phyloP scores from a whole-genome alignment of 257 asterid species.

The Primulina huaijiensis region DNA sequence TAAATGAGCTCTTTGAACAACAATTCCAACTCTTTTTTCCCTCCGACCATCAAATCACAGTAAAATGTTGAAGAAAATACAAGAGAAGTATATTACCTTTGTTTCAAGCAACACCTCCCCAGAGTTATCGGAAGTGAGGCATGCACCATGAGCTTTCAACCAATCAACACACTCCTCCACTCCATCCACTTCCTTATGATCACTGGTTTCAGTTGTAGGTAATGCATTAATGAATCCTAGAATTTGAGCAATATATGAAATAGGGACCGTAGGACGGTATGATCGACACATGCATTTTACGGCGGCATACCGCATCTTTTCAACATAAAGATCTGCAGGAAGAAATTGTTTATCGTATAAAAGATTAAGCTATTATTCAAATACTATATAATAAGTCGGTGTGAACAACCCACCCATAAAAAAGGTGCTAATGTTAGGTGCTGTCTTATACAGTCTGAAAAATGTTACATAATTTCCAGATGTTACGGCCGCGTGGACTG shows the following conservation, averaged over 20 bases:
- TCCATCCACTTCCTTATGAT: constrained; percentile 61
- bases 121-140: constrained; percentile 59
- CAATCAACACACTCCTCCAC: constrained; percentile 89
- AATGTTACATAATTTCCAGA: constrained; percentile 85
- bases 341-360: constrained; percentile 17
- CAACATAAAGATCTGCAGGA: constrained; percentile 84
- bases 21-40: not conserved
- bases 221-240: constrained; percentile 59
- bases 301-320: constrained; percentile 96
- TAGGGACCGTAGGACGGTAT: constrained; percentile 92
- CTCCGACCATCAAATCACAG: not conserved
- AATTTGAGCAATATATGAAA: constrained; percentile 70
- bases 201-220: constrained; percentile 46
- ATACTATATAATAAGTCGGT: not conserved
- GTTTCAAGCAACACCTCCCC: constrained; percentile 80
- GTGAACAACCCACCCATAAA: constrained; percentile 70
- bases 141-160: constrained; percentile 94
- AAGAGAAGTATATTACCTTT: constrained; percentile 46
- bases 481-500: constrained; percentile 88
- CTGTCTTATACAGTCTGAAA: constrained; percentile 80
- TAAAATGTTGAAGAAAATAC: constrained; percentile 1
- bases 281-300: constrained; percentile 87
- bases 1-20: not conserved
- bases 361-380: constrained; percentile 10
- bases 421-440: constrained; percentile 74